Evolutionary conservation across 2,329 filamentous ascomycete genomes (phyloP).

Genomic region (Alternaria brassicae): DNA sequence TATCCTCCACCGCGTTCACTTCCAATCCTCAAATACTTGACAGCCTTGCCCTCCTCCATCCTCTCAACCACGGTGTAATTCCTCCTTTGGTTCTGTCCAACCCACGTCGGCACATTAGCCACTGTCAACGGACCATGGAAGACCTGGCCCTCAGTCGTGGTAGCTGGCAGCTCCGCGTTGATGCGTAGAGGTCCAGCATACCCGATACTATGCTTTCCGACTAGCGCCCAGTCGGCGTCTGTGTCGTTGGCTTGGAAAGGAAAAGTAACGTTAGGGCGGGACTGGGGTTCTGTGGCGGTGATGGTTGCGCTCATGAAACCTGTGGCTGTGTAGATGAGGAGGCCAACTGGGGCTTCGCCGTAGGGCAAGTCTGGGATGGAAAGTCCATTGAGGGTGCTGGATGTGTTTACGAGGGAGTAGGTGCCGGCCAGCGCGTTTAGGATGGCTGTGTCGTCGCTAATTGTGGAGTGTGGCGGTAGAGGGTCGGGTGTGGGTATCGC

Average conservation of each 20-base stretch:
- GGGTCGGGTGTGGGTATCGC: background rate
- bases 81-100: slow-evolving; percentile 25
- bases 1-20: slow-evolving; percentile 33
- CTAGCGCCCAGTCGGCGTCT: slow-evolving; percentile 39
- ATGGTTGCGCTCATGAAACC: slow-evolving; percentile 42
- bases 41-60: slow-evolving; percentile 14
- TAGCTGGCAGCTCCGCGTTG: slow-evolving; percentile 24
- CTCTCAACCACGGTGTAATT: slow-evolving; percentile 34
- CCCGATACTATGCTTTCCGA: slow-evolving; percentile 38
- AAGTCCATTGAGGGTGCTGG: slow-evolving; percentile 26
- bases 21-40: slow-evolving; percentile 30
- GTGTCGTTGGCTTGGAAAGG: slow-evolving; percentile 28
- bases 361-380: slow-evolving; percentile 34
- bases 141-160: slow-evolving; percentile 28
- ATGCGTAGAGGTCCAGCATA: slow-evolving; percentile 36
- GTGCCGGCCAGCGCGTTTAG: slow-evolving; percentile 31
- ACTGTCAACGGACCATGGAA: slow-evolving; percentile 38
- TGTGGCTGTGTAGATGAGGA: slow-evolving; percentile 34
- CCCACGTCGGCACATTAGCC: slow-evolving; percentile 37
- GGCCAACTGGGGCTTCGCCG: slow-evolving; percentile 31
- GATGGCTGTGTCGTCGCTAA: slow-evolving; percentile 10
- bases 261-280: slow-evolving; percentile 33
- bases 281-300: slow-evolving; percentile 30
- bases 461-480: background rate
- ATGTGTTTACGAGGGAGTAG: slow-evolving; percentile 36